Evolutionary conservation across 148 eudicot species (phyloP).

Genomic region (Rhododendron griersonianum): DNA sequence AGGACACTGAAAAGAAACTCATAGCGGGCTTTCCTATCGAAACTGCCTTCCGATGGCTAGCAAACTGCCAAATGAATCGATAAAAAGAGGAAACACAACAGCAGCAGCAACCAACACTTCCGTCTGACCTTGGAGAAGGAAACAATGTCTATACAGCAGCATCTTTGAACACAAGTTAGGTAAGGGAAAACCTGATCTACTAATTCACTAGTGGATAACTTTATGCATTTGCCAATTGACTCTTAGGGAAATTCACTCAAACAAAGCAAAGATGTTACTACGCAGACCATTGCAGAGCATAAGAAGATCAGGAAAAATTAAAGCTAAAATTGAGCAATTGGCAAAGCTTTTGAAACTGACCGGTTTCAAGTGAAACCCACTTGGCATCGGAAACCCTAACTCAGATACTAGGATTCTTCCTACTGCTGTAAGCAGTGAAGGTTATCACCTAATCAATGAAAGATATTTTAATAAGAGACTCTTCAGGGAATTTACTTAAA

Average conservation of each 20-base stretch:
- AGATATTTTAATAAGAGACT: not conserved
- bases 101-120: not conserved
- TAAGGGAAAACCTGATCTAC: not conserved
- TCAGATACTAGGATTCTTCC: not conserved
- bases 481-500: not conserved
- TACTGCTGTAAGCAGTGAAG: not conserved
- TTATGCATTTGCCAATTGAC: not conserved
- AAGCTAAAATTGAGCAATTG: not conserved
- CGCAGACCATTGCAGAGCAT: not conserved
- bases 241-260: not conserved
- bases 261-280: not conserved
- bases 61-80: not conserved
- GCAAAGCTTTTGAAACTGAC: not conserved
- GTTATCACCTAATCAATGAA: not conserved
- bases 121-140: not conserved
- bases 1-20: not conserved
- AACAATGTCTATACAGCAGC: not conserved
- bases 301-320: not conserved
- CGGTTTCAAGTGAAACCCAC: not conserved
- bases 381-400: not conserved
- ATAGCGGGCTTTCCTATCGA: not conserved
- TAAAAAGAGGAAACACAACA: not conserved
- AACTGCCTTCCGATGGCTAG: not conserved
- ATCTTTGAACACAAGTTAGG: not conserved
- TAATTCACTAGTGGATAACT: not conserved